phyloP scores from a whole-genome alignment of 2,329 filamentous ascomycete genomes.

The Ambrosiella cleistominuta region DNA sequence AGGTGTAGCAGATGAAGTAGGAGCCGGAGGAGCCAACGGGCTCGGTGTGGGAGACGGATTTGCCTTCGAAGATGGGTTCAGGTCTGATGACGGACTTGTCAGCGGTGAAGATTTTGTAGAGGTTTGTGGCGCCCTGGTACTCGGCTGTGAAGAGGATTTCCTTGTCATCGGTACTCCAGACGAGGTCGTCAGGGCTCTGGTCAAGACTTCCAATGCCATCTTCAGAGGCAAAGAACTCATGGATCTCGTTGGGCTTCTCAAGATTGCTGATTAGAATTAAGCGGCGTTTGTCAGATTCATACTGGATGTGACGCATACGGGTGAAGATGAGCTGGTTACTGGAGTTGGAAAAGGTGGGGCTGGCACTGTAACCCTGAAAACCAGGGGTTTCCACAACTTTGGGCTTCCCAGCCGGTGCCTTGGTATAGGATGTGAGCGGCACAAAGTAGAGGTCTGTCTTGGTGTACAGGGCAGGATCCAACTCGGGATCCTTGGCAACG shows the following conservation, averaged over 20 bases:
- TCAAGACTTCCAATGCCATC: constrained; percentile 49
- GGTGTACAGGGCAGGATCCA: constrained; percentile 57
- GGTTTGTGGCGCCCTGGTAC: constrained; percentile 41
- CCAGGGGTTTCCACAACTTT: constrained; percentile 34
- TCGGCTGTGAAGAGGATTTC: constrained; percentile 60
- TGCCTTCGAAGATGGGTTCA: constrained; percentile 31
- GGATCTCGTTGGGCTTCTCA: constrained; percentile 35
- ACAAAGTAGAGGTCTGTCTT: constrained; percentile 69
- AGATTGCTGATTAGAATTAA: constrained; percentile 48
- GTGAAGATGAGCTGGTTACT: constrained; percentile 58
- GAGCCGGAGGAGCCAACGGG: constrained; percentile 29
- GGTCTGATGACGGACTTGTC: constrained; percentile 31
- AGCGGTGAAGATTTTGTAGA: constrained; percentile 44
- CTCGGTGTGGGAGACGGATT: constrained; percentile 35
- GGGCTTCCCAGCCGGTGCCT: constrained; percentile 23
- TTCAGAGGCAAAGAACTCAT: constrained; percentile 43
- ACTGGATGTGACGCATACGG: constrained; percentile 58
- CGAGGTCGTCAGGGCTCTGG: constrained; percentile 34
- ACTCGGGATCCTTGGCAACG: constrained; percentile 53
- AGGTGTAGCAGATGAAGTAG: constrained; percentile 50
- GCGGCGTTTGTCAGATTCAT: constrained; percentile 64
- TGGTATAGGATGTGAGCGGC: constrained; percentile 39
- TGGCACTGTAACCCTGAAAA: constrained; percentile 45
- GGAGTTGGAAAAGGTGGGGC: constrained; percentile 57
- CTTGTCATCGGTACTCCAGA: constrained; percentile 41